phyloP scores from a whole-genome alignment of 805 yeast genomes.

The Saccharomycopsis sp. region DNA sequence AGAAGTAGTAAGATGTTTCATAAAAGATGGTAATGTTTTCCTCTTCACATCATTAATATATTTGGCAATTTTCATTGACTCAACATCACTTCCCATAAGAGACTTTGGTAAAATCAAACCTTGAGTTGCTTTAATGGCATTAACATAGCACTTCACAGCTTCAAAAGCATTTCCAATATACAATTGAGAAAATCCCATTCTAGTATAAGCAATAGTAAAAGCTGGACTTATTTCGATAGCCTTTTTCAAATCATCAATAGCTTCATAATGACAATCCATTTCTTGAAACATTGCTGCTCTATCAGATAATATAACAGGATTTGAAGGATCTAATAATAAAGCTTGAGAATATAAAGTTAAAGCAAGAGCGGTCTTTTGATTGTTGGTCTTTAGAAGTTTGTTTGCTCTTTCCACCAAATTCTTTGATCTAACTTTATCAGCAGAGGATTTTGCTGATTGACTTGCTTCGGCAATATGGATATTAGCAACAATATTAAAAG shows the following conservation, averaged over 20 bases:
- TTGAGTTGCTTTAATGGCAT: conserved; percentile 23
- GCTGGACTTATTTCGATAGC: conserved; percentile 26
- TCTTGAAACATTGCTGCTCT: conserved; percentile 32
- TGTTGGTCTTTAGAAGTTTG: conserved; percentile 68
- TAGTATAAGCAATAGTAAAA: conserved; percentile 30
- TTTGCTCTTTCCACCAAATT: conserved; percentile 78
- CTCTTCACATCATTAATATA: conserved; percentile 7
- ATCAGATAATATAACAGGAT: conserved; percentile 28
- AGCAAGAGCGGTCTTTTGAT: conserved; percentile 36
- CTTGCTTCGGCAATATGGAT: not conserved
- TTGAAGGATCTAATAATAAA: conserved; percentile 24
- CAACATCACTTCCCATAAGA: not conserved
- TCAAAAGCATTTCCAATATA: conserved; percentile 28
- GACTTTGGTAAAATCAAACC: conserved; percentile 14
- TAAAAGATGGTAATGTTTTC: conserved; percentile 11
- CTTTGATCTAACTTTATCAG: conserved; percentile 58
- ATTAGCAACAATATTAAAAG: not conserved
- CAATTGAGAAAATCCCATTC: conserved; percentile 28
- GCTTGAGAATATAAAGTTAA: conserved; percentile 30
- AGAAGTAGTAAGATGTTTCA: conserved; percentile 2
- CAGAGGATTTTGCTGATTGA: conserved; percentile 32
- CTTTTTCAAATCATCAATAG: conserved; percentile 27
- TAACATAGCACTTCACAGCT: conserved; percentile 28
- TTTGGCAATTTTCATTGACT: not conserved
- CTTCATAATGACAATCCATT: conserved; percentile 26